Evolutionary conservation across 192 early-diverging fungal genomes (phyloP).

Genomic region (Podila verticillata): DNA sequence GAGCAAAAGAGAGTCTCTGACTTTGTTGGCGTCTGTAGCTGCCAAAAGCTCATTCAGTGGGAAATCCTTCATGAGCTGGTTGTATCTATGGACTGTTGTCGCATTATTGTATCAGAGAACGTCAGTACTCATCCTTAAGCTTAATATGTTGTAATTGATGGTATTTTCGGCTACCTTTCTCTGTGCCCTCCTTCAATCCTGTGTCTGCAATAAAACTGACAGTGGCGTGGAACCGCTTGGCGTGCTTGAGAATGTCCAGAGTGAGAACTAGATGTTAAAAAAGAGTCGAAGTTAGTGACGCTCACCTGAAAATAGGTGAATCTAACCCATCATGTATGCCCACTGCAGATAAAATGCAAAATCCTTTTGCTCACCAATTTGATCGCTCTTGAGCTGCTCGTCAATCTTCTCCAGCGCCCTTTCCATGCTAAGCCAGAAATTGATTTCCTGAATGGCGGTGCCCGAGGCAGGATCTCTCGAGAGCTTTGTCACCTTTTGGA

Average conservation of each 20-base stretch:
- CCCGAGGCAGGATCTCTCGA: slow-evolving; percentile 91
- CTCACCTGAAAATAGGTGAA: neutral
- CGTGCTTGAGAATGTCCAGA: slow-evolving; percentile 92
- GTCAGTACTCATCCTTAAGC: neutral
- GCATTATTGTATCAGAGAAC: neutral
- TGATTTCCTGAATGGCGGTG: slow-evolving; percentile 97
- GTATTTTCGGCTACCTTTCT: slow-evolving; percentile 61
- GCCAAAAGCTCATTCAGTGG: slow-evolving; percentile 96
- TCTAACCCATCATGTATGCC: too few relatives aligned
- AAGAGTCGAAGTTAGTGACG: neutral
- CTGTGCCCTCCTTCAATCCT: slow-evolving; percentile 93
- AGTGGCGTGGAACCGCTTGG: slow-evolving; percentile 98
- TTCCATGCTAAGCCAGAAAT: slow-evolving; percentile 99
- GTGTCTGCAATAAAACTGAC: slow-evolving; percentile 98
- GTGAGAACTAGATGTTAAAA: slow-evolving; percentile 70
- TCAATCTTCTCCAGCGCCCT: slow-evolving; percentile 91
- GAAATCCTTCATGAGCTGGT: slow-evolving; percentile 99
- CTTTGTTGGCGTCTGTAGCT: slow-evolving; percentile 90
- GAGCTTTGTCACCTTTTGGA: slow-evolving; percentile 98
- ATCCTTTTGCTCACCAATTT: slow-evolving; percentile 62
- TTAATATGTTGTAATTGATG: neutral
- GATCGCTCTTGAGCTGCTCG: slow-evolving; percentile 92
- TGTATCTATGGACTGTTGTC: slow-evolving; percentile 84
- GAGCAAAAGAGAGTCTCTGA: slow-evolving; percentile 75
- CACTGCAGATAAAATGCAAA: neutral